Percentiles rank a stretch among this genome's conserved stretches.
Conservation (phyloP, 2,329 filamentous ascomycete genomes). For the Cordyceps javanica region DNA sequence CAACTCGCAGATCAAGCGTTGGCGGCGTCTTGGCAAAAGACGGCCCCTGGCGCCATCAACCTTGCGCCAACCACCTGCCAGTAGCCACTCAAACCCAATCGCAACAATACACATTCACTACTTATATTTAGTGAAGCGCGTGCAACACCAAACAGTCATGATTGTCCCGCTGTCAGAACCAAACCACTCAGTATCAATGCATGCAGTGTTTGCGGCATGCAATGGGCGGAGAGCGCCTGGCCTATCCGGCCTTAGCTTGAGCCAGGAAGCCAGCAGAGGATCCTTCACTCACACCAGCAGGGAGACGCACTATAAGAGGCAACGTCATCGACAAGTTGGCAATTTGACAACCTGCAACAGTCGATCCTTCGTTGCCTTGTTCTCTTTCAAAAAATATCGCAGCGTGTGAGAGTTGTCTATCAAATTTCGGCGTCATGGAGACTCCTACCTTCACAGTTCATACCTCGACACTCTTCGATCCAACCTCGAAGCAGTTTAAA, state of each 20-base stretch:
- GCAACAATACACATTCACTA: not conserved
- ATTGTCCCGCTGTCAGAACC: too few relatives aligned
- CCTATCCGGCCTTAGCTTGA: not conserved
- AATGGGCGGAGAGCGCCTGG: not conserved
- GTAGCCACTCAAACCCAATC: not conserved
- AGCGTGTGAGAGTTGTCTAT: not conserved
- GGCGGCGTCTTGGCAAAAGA: not conserved
- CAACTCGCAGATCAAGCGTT: not conserved
- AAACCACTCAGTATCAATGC: too few relatives aligned
- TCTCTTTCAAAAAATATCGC: not conserved
- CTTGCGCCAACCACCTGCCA: not conserved
- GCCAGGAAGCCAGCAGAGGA: not conserved
- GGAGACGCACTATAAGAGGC: too few relatives aligned
- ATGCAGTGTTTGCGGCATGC: not conserved
- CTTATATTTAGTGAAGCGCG: not conserved
- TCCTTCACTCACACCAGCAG: too few relatives aligned
- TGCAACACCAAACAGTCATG: not conserved
- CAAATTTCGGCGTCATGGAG: not conserved
- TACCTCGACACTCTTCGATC: conserved; percentile 41
- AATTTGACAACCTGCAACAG: too few relatives aligned
- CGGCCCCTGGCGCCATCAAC: not conserved
- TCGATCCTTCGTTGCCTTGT: too few relatives aligned
- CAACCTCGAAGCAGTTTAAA: conserved; percentile 34
- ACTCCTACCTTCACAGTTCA: conserved; percentile 29
- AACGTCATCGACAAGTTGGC: not conserved